These are phyloP conservation scores for Entomortierella lignicola DNA, from an alignment of 192 early-diverging fungal species.

Conservation along the genomic window DNA sequence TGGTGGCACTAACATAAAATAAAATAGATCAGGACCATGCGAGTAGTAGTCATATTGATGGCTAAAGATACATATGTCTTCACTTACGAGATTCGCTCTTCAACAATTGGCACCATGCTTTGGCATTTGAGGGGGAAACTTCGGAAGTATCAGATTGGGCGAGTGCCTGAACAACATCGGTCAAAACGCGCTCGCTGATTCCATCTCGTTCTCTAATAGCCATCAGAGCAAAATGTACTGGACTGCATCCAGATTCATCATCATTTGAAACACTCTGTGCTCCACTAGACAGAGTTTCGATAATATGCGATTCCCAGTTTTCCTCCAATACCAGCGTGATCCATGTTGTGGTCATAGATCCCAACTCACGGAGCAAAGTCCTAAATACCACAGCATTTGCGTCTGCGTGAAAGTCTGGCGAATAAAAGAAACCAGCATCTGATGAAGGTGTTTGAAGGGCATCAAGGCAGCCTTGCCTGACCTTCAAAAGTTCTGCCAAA, in stretches of 20 bases:
- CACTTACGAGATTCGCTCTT: slow-evolving; percentile 42
- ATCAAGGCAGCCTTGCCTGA: slow-evolving; percentile 46
- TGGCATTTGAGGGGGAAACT: slow-evolving; percentile 23
- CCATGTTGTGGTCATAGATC: slow-evolving; percentile 27
- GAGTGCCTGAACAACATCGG: slow-evolving; percentile 29
- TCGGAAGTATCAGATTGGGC: slow-evolving; percentile 14
- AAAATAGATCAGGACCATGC: too few relatives aligned
- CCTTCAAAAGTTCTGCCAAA: slow-evolving; percentile 38
- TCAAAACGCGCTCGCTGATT: slow-evolving; percentile 34
- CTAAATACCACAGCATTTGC: slow-evolving; percentile 48
- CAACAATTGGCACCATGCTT: slow-evolving; percentile 37
- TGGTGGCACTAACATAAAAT: slow-evolving; percentile 23
- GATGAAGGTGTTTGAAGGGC: slow-evolving; percentile 45
- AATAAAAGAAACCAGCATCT: slow-evolving; percentile 39
- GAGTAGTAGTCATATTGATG: too few relatives aligned
- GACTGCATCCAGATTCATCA: slow-evolving; percentile 23
- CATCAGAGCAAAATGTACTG: slow-evolving; percentile 19
- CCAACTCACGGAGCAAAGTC: slow-evolving; percentile 35
- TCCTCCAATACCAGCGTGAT: slow-evolving; percentile 26
- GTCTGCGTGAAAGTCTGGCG: slow-evolving; percentile 35
- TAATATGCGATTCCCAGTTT: slow-evolving; percentile 31
- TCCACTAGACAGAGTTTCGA: slow-evolving; percentile 13
- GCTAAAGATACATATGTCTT: too few relatives aligned
- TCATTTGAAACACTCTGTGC: neutral
- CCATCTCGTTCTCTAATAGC: slow-evolving; percentile 36